Percentiles rank a stretch among this genome's conserved stretches.
Evolutionary conservation across 257 asterid species (phyloP).

Genomic region (Jacaranda copaia): DNA sequence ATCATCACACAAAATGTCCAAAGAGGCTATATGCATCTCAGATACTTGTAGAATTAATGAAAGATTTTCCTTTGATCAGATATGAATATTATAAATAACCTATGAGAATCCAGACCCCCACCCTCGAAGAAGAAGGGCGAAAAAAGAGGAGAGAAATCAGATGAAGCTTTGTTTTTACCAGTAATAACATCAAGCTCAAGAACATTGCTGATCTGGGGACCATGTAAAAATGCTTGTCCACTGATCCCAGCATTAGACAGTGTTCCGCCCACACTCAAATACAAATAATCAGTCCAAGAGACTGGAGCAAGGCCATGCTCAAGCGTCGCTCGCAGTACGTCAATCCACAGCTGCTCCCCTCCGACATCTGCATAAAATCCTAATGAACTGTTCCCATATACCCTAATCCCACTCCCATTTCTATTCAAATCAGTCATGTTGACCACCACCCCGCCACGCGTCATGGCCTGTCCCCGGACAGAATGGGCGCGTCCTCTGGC

Average conservation of each 20-base stretch:
- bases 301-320: constrained; percentile 52
- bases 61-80: too few relatives aligned
- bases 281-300: constrained; percentile 66
- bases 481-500: constrained; percentile 80
- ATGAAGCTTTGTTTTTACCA: constrained; percentile 33
- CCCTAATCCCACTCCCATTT: constrained; percentile 44
- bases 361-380: constrained; percentile 65
- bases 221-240: constrained; percentile 56
- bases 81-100: too few relatives aligned
- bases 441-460: constrained; percentile 66
- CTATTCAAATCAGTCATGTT: constrained; percentile 54
- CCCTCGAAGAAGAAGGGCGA: too few relatives aligned
- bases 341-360: constrained; percentile 63
- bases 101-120: too few relatives aligned
- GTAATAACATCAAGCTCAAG: constrained; percentile 58
- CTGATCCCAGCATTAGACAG: constrained; percentile 70
- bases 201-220: constrained; percentile 66
- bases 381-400: constrained; percentile 37
- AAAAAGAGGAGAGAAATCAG: too few relatives aligned
- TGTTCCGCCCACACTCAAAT: constrained; percentile 61
- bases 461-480: constrained; percentile 74
- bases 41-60: too few relatives aligned
- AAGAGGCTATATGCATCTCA: too few relatives aligned
- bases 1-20: too few relatives aligned
- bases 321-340: constrained; percentile 42